Conservation (phyloP, 2,329 filamentous ascomycete genomes). For the Ophiocordyceps sinensis region DNA sequence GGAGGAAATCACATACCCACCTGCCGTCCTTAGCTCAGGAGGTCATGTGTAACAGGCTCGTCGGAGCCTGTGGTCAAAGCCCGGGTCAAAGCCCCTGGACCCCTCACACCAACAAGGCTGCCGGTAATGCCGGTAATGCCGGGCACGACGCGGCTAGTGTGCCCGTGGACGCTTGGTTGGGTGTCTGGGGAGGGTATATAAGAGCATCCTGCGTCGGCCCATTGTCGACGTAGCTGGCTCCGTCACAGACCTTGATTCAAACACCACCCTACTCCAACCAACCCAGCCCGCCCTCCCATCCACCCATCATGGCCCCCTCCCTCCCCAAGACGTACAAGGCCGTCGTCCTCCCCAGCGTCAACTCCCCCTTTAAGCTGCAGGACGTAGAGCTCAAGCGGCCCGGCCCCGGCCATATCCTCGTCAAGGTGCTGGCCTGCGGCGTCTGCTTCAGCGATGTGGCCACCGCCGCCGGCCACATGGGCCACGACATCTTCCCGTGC, state of each 20-base stretch:
- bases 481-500: constrained; percentile 41
- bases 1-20: no score
- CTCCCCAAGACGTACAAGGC: constrained; percentile 55
- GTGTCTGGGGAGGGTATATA: no score
- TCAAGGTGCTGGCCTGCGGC: constrained; percentile 59
- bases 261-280: background rate
- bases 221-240: background rate
- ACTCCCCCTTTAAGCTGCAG: constrained; percentile 39
- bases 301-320: constrained; percentile 12
- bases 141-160: no score
- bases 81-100: no score
- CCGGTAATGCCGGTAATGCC: no score
- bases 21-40: no score
- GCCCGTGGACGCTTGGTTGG: no score
- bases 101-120: no score
- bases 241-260: background rate
- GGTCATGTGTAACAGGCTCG: no score
- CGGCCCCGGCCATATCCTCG: constrained; percentile 42
- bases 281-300: background rate
- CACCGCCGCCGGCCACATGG: constrained; percentile 33
- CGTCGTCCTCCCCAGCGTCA: constrained; percentile 40
- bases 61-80: no score
- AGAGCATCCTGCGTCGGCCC: no score
- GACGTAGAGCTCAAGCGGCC: constrained; percentile 45
- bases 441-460: constrained; percentile 52